phyloP scores from a whole-genome alignment of 2,329 filamentous ascomycete genomes.

The Sclerotinia trifoliorum region DNA sequence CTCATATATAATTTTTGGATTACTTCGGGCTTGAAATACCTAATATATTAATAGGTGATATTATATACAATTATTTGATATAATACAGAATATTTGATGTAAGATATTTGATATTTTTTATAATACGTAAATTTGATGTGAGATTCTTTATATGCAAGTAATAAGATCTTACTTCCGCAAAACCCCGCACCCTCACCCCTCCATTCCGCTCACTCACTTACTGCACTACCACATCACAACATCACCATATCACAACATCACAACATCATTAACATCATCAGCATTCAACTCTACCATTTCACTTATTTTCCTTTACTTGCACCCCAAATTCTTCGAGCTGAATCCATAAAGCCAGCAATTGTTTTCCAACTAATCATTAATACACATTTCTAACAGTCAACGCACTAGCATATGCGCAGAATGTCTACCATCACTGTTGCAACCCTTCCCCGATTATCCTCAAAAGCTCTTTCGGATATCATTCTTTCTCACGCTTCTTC shows the following conservation, averaged over 20 bases:
- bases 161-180: too few species aligned
- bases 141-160: not conserved
- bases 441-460: slow-evolving; percentile 38
- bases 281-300: not conserved
- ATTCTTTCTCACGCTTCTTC: slow-evolving; percentile 33
- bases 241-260: not conserved
- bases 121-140: not conserved
- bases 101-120: not conserved
- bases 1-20: not conserved
- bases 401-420: slow-evolving; percentile 23
- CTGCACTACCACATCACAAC: not conserved
- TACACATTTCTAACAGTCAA: not conserved
- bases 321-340: not conserved
- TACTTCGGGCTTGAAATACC: too few species aligned
- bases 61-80: not conserved
- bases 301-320: not conserved
- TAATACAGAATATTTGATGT: not conserved
- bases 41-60: not conserved
- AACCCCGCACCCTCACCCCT: not conserved
- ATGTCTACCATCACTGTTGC: slow-evolving; percentile 33
- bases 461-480: slow-evolving; percentile 35
- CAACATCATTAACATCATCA: too few species aligned
- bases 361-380: too few species aligned
- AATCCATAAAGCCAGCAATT: not conserved
- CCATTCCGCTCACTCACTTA: not conserved